Percentiles rank a stretch among this genome's conserved stretches.
Evolutionary conservation across 495 filamentous ascomycete species (phyloP).

Genomic region (Aspergillus panamensis): DNA sequence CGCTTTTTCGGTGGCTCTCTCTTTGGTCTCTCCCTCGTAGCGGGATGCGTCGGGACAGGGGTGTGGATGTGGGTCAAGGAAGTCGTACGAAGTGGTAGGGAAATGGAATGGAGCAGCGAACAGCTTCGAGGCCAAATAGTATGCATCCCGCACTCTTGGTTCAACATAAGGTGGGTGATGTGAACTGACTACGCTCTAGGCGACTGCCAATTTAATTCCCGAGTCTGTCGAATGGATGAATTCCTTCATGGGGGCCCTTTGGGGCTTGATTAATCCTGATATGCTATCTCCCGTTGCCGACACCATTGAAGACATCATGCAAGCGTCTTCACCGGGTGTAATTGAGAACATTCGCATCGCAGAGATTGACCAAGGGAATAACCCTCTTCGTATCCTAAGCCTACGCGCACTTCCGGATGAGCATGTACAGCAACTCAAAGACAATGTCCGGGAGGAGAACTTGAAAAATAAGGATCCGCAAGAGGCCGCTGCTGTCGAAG

Average conservation of each 20-base stretch:
- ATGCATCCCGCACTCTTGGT: slow-evolving; percentile 22
- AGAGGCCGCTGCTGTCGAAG: slow-evolving; percentile 83
- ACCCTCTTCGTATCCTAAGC: slow-evolving; percentile 85
- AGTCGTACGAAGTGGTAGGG: slow-evolving; percentile 72
- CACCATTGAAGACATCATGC: slow-evolving; percentile 89
- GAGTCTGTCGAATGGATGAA: slow-evolving; percentile 98
- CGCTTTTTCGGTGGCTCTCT: slow-evolving; percentile 74
- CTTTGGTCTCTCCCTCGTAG: slow-evolving; percentile 70
- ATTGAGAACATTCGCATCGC: slow-evolving; percentile 95
- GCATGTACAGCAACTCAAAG: slow-evolving; percentile 75
- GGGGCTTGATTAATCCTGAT: slow-evolving; percentile 88
- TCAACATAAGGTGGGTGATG: neutral
- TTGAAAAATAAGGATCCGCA: slow-evolving; percentile 79
- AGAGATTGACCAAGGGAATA: slow-evolving; percentile 90
- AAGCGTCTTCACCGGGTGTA: slow-evolving; percentile 81
- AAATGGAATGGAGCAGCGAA: slow-evolving; percentile 86
- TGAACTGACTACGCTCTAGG: slow-evolving; percentile 35
- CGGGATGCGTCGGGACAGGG: slow-evolving; percentile 62
- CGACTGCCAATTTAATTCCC: slow-evolving; percentile 79
- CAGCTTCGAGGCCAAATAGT: slow-evolving; percentile 78
- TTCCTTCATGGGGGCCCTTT: slow-evolving; percentile 71
- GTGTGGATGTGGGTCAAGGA: slow-evolving; percentile 89
- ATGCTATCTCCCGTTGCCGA: slow-evolving; percentile 78
- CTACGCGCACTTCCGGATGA: slow-evolving; percentile 80
- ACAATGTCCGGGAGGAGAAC: slow-evolving; percentile 72